Evolutionary conservation across 2,329 filamentous ascomycete species (phyloP).

Genomic region (Xylariaceae sp.): DNA sequence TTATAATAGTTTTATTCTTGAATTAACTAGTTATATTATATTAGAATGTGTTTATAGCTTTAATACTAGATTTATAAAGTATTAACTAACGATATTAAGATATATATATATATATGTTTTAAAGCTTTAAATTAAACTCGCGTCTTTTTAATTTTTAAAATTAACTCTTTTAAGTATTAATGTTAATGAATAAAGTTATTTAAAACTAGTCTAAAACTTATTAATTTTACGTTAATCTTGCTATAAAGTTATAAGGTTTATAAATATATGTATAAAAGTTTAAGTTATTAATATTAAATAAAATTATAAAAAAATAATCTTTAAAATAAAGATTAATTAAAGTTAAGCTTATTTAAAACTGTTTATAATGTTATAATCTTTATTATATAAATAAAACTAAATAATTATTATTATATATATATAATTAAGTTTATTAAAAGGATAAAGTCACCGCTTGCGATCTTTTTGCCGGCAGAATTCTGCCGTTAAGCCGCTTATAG

Average conservation of each 20-base stretch:
- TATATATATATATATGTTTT: neutral
- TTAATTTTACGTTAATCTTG: neutral
- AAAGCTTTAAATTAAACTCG: neutral
- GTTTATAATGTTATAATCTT: neutral
- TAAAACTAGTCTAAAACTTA: neutral
- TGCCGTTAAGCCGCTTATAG: too few relatives aligned
- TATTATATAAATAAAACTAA: neutral
- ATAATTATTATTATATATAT: neutral
- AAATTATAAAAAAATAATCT: neutral
- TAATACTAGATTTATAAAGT: neutral
- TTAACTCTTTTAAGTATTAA: too few relatives aligned
- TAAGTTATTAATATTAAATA: neutral
- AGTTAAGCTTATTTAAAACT: neutral
- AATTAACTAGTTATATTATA: conserved; percentile 2
- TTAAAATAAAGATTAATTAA: neutral
- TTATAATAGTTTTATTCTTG: too few relatives aligned
- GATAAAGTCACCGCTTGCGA: neutral
- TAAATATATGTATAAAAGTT: neutral
- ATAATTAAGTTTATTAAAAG: neutral
- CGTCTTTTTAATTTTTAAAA: too few relatives aligned
- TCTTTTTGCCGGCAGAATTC: neutral
- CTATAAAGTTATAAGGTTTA: neutral
- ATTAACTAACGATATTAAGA: neutral
- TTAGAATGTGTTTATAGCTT: neutral
- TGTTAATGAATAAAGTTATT: neutral